Conservation (phyloP, 2,329 filamentous ascomycete species). For the Macroventuria anomochaeta region DNA sequence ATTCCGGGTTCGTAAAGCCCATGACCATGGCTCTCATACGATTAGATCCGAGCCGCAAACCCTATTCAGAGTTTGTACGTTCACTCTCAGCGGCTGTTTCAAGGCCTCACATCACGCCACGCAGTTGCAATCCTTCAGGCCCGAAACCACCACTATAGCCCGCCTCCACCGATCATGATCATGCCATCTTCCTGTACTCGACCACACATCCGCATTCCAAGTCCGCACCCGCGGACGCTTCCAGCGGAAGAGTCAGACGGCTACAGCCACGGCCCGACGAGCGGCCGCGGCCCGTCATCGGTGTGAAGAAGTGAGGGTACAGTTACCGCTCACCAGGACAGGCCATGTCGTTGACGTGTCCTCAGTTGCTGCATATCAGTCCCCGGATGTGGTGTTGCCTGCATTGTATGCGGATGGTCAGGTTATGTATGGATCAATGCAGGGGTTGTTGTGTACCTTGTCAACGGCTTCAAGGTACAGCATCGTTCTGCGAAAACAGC, state of each 20-base stretch:
- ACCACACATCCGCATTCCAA: background rate
- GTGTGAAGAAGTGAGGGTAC: slow-evolving; percentile 11
- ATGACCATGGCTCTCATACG: background rate
- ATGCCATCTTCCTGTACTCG: background rate
- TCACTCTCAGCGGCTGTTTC: background rate
- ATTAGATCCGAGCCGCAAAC: background rate
- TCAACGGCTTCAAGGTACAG: background rate
- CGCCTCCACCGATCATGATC: background rate
- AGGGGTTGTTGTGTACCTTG: slow-evolving; percentile 2
- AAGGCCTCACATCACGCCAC: background rate
- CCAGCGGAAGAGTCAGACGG: slow-evolving; percentile 21
- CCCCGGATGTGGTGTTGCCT: slow-evolving; percentile 16
- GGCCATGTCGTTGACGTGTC: slow-evolving; percentile 4
- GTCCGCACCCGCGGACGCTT: slow-evolving; percentile 8
- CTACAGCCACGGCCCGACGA: slow-evolving; percentile 16
- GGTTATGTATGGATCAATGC: slow-evolving; percentile 10
- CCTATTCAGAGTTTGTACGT: background rate
- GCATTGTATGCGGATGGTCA: slow-evolving; percentile 10
- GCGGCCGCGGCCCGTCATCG: slow-evolving; percentile 29
- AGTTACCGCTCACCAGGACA: background rate
- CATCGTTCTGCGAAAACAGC: background rate
- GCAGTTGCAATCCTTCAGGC: background rate
- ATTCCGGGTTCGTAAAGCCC: background rate
- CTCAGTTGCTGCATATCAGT: slow-evolving; percentile 2
- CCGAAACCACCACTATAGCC: background rate